Conservation (phyloP, 1,139 yeast genomes). For the Suhomyces kunorum region DNA sequence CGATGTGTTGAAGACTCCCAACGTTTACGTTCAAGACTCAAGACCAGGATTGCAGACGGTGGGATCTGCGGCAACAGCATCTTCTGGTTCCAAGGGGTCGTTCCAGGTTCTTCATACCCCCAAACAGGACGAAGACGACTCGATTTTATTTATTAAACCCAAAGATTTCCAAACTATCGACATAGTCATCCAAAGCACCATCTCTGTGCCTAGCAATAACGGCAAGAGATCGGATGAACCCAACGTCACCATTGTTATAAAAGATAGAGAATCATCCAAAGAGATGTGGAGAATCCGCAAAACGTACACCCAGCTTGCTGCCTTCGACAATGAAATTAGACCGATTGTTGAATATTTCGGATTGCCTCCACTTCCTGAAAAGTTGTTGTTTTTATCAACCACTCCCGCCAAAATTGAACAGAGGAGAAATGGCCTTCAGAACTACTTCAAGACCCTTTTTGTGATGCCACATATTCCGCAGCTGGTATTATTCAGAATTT, state of each 20-base stretch:
- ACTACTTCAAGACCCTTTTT: conserved; percentile 61
- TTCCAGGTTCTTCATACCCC: conserved; percentile 31
- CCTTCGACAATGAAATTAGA: conserved; percentile 59
- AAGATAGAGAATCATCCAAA: conserved; percentile 58
- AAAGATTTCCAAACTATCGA: conserved; percentile 63
- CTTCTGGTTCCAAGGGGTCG: conserved; percentile 14
- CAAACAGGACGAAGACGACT: conserved; percentile 30
- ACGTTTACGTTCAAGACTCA: conserved; percentile 11
- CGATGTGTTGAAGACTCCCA: conserved; percentile 17
- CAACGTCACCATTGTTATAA: conserved; percentile 58
- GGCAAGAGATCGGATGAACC: conserved; percentile 54
- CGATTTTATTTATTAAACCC: conserved; percentile 60
- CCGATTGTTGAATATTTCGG: conserved; percentile 58
- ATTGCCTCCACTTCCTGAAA: conserved; percentile 65
- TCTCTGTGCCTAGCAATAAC: conserved; percentile 40
- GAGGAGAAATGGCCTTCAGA: conserved; percentile 56
- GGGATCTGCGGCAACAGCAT: conserved; percentile 7
- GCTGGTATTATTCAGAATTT: conserved; percentile 52
- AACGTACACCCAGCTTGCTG: conserved; percentile 52
- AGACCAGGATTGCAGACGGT: conserved; percentile 13
- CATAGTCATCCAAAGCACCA: conserved; percentile 59
- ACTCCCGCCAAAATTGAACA: conserved; percentile 67
- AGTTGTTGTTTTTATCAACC: conserved; percentile 52
- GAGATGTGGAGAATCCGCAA: conserved; percentile 77
- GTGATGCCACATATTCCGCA: conserved; percentile 64